These are phyloP conservation scores for Schizosaccharomyces octosporus DNA, from an alignment of 805 yeast genomes.

Conservation along the genomic window DNA sequence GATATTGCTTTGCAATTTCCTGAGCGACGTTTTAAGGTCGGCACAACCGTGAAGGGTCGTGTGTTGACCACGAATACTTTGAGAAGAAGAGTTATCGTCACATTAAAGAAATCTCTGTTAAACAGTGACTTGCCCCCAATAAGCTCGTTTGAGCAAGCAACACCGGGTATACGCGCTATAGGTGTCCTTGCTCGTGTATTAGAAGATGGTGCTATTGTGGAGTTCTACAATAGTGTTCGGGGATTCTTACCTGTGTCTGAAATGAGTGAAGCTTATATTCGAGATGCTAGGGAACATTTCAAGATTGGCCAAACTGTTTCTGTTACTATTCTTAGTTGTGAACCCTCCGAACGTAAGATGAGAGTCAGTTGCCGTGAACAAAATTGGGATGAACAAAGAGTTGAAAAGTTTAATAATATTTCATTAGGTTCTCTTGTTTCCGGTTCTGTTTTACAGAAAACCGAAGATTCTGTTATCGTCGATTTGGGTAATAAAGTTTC, in stretches of 20 bases:
- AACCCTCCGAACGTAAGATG: slow-evolving; percentile 28
- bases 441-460: slow-evolving; percentile 35
- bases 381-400: slow-evolving; percentile 13
- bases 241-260: slow-evolving; percentile 74
- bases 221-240: slow-evolving; percentile 53
- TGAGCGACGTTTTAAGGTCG: slow-evolving; percentile 73
- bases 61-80: slow-evolving; percentile 26
- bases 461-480: slow-evolving; percentile 46
- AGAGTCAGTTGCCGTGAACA: slow-evolving; percentile 47
- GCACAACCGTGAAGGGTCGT: slow-evolving; percentile 56
- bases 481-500: slow-evolving; percentile 29
- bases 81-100: slow-evolving; percentile 29
- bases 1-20: slow-evolving; percentile 71
- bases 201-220: slow-evolving; percentile 56
- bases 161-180: slow-evolving; percentile 28
- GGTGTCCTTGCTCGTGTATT: slow-evolving; percentile 55
- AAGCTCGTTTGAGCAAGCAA: slow-evolving; percentile 23
- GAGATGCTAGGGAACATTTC: slow-evolving; percentile 51
- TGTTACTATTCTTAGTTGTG: slow-evolving; percentile 35
- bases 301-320: slow-evolving; percentile 62
- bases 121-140: slow-evolving; percentile 17
- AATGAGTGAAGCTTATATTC: slow-evolving; percentile 69
- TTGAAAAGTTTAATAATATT: slow-evolving; percentile 19
- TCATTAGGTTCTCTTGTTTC: slow-evolving; percentile 36
- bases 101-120: slow-evolving; percentile 68